Conservation (phyloP, 2,329 filamentous ascomycete genomes). For the Endoconidiophora laricicola region DNA sequence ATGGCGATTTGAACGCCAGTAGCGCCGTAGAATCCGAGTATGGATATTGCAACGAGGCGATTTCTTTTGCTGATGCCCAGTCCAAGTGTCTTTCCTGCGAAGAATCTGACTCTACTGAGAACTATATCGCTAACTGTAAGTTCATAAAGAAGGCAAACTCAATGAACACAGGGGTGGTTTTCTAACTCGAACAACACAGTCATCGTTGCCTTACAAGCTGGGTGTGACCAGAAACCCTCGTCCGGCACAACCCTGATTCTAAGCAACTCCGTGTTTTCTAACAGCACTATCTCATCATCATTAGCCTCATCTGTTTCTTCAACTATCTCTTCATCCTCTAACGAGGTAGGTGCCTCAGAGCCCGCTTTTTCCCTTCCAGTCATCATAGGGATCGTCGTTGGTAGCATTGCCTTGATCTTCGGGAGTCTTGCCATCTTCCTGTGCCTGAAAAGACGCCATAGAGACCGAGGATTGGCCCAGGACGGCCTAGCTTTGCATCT, state of each 20-base stretch:
- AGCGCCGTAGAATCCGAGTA: background rate
- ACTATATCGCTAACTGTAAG: slow-evolving; percentile 35
- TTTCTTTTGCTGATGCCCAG: slow-evolving; percentile 16
- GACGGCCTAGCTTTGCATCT: slow-evolving; percentile 1
- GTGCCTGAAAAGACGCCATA: slow-evolving; percentile 31
- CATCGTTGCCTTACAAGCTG: slow-evolving; percentile 33
- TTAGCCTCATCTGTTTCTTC: no score
- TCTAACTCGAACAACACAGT: slow-evolving; percentile 19
- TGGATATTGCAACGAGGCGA: background rate
- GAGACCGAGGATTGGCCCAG: slow-evolving; percentile 22
- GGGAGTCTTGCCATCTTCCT: slow-evolving; percentile 23
- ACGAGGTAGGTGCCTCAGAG: background rate
- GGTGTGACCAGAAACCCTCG: slow-evolving; percentile 31
- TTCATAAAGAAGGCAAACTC: background rate
- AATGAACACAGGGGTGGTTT: background rate
- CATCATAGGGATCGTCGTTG: slow-evolving; percentile 18
- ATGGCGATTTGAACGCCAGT: slow-evolving; percentile 21
- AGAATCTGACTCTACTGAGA: slow-evolving; percentile 23
- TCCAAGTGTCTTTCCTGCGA: slow-evolving; percentile 31
- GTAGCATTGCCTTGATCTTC: slow-evolving; percentile 24
- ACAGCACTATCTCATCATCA: slow-evolving; percentile 12
- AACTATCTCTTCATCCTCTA: no score
- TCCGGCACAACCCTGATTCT: slow-evolving; percentile 23
- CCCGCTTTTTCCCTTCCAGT: background rate
- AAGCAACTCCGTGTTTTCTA: slow-evolving; percentile 30